These are phyloP conservation scores for Botrytis aclada DNA, from an alignment of 2,329 filamentous ascomycete genomes.

Conservation along the genomic window DNA sequence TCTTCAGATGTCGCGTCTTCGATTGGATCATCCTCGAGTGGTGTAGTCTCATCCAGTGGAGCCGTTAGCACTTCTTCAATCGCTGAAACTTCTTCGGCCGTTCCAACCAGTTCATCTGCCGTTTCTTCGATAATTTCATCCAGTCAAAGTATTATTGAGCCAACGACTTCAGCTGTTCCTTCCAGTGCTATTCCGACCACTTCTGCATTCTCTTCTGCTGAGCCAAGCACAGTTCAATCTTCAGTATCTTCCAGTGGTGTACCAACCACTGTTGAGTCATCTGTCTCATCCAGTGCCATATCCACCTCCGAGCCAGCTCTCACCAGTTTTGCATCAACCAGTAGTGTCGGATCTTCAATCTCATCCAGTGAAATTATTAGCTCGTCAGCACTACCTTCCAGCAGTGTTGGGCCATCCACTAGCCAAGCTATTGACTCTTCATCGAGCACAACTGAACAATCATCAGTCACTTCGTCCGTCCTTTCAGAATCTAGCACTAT, in stretches of 20 bases:
- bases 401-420: neutral
- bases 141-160: neutral
- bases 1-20: neutral
- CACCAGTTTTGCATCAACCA: neutral
- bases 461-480: neutral
- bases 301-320: neutral
- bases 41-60: neutral
- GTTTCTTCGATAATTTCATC: neutral
- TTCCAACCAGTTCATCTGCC: neutral
- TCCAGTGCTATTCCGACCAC: neutral
- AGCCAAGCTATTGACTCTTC: neutral
- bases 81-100: neutral
- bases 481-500: neutral
- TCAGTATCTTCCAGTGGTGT: neutral
- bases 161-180: neutral
- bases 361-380: neutral
- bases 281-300: neutral
- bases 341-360: neutral
- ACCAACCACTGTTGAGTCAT: neutral
- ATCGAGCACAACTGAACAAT: neutral
- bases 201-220: neutral
- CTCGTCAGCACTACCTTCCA: neutral
- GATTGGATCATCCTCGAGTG: neutral
- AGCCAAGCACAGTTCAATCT: neutral
- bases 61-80: neutral